Evolutionary conservation across 2,329 filamentous ascomycete genomes (phyloP).

Genomic region (Arthrobotrys iridis): DNA sequence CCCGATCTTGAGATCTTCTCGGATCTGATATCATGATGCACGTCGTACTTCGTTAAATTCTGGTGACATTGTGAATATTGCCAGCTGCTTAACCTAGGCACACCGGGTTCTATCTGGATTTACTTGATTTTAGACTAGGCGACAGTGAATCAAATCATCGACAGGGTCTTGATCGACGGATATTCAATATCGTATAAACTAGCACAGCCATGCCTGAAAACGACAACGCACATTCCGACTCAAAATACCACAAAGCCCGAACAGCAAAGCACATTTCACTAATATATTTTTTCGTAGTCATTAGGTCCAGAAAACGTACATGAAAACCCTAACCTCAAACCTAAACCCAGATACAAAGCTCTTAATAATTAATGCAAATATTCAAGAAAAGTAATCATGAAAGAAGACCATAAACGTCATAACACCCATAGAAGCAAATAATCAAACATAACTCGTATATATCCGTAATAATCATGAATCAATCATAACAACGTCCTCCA

Average conservation of each 20-base stretch:
- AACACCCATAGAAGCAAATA: no score
- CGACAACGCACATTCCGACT: background rate
- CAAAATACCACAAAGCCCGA: background rate
- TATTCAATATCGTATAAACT: background rate
- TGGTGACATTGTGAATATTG: no score
- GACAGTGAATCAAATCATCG: no score
- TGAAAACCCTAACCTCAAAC: background rate
- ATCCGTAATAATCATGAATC: background rate
- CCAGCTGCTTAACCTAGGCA: no score
- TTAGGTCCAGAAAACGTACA: constrained; percentile 2
- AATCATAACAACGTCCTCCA: background rate
- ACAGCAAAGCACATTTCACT: background rate
- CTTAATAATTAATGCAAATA: background rate
- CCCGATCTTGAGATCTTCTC: no score
- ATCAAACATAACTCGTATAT: background rate
- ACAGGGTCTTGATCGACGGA: no score
- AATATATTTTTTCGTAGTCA: background rate
- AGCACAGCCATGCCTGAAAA: background rate
- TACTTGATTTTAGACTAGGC: no score
- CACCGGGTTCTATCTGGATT: no score
- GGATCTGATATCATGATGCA: no score
- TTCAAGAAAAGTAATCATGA: background rate
- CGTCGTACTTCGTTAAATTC: no score
- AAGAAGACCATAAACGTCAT: background rate
- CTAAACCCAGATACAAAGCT: background rate